phyloP scores from a whole-genome alignment of 2,329 filamentous ascomycete species.

The Pseudogymnoascus sp. region DNA sequence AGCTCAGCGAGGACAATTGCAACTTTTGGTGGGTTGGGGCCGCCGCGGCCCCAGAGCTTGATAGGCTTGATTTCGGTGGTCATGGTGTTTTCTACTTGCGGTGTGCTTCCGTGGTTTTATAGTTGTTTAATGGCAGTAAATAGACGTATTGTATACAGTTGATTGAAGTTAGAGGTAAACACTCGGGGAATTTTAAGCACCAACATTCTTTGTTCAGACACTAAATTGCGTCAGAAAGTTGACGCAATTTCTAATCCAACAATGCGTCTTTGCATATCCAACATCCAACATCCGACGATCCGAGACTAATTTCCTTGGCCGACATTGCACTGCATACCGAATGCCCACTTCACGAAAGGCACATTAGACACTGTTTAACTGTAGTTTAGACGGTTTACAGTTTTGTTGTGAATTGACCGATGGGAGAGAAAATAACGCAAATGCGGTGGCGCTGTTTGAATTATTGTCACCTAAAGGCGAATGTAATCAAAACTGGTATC shows the following conservation, averaged over 20 bases:
- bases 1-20: conserved; percentile 21
- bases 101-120: background rate
- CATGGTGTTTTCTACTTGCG: background rate
- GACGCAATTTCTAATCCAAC: background rate
- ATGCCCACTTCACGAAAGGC: background rate
- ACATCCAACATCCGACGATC: background rate
- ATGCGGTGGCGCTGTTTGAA: too few relatives aligned
- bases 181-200: background rate
- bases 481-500: too few relatives aligned
- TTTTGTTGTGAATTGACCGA: too few relatives aligned
- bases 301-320: background rate
- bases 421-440: too few relatives aligned
- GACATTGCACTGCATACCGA: background rate
- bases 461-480: too few relatives aligned
- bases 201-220: background rate
- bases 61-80: background rate
- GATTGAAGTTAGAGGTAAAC: background rate
- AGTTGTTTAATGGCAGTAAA: background rate
- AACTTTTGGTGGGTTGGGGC: conserved; percentile 15
- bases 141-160: background rate
- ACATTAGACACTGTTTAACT: background rate
- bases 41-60: background rate
- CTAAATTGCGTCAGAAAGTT: background rate
- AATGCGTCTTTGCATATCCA: background rate
- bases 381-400: too few relatives aligned